phyloP scores from a whole-genome alignment of 2,329 filamentous ascomycete species.

The Aspergillus aculeatinus region DNA sequence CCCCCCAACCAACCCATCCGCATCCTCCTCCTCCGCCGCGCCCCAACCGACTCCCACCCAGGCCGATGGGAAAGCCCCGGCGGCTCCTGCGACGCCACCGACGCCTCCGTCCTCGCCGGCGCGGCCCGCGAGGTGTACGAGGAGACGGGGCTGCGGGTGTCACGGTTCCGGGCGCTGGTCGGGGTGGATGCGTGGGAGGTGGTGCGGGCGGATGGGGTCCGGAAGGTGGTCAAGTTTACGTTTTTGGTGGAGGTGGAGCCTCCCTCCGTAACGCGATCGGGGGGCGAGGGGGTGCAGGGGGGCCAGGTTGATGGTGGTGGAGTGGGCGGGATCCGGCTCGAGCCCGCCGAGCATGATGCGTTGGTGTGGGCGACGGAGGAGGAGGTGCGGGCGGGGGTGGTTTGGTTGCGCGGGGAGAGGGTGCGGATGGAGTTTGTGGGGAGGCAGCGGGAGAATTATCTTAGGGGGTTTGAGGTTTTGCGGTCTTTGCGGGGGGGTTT shows the following conservation, averaged over 20 bases:
- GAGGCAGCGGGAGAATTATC: neutral
- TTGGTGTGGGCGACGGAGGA: constrained; percentile 40
- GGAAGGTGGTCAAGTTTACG: neutral
- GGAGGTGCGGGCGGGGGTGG: constrained; percentile 25
- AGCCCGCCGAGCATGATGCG: constrained; percentile 34
- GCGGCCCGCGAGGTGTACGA: constrained; percentile 53
- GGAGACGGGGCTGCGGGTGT: constrained; percentile 51
- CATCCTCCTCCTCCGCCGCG: constrained; percentile 41
- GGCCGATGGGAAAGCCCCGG: constrained; percentile 53
- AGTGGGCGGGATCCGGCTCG: constrained; percentile 43
- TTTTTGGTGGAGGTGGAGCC: neutral
- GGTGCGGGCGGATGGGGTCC: neutral
- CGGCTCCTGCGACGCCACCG: constrained; percentile 47
- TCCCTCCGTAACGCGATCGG: too few relatives aligned
- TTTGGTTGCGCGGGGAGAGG: neutral
- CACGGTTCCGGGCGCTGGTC: constrained; percentile 11
- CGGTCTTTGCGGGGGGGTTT: too few relatives aligned
- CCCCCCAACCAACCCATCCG: neutral
- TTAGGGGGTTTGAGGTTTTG: neutral
- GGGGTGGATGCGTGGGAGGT: neutral
- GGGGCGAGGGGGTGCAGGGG: neutral
- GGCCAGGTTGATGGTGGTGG: neutral
- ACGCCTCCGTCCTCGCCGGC: constrained; percentile 49
- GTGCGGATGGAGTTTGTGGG: neutral
- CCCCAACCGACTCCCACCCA: constrained; percentile 38